Conservation (phyloP, 148 eudicot genomes). For the Arctostaphylos glauca region DNA sequence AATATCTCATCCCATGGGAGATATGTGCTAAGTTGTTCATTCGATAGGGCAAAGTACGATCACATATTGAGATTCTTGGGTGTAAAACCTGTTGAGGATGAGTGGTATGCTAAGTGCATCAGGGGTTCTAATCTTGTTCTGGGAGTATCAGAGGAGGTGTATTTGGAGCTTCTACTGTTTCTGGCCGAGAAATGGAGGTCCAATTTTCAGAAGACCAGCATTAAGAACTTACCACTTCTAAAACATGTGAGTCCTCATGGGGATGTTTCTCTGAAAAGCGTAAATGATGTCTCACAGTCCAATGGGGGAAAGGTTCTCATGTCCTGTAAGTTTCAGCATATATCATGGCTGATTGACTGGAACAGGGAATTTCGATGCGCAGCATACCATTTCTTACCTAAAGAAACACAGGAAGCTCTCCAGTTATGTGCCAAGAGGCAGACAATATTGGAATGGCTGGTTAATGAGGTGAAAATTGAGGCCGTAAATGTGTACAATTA, state of each 20-base stretch:
- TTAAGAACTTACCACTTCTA: conserved; percentile 42
- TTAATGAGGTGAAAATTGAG: conserved; percentile 5
- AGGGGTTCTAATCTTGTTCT: conserved; percentile 53
- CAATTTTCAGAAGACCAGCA: conserved; percentile 28
- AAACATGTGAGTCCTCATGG: conserved; percentile 44
- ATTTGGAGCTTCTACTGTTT: conserved; percentile 50
- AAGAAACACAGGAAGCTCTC: conserved; percentile 23
- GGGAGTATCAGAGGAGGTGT: conserved; percentile 42
- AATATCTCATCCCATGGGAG: conserved; percentile 65
- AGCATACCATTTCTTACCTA: conserved; percentile 11
- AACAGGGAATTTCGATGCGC: conserved; percentile 24
- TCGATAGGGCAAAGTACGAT: conserved; percentile 44
- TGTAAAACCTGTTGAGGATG: conserved; percentile 36
- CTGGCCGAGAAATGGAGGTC: conserved; percentile 47
- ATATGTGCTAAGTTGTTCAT: conserved; percentile 46
- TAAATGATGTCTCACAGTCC: conserved; percentile 16
- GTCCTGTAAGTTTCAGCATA: background rate
- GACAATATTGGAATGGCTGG: conserved; percentile 27
- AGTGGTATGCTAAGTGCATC: conserved; percentile 68
- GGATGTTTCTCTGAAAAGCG: conserved; percentile 27
- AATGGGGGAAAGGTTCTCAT: conserved; percentile 11
- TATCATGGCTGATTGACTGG: conserved; percentile 37
- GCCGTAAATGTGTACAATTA: conserved; percentile 18
- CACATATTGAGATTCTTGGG: conserved; percentile 46
- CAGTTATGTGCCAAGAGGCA: conserved; percentile 14